These are phyloP conservation scores for Globisporangium alternatum DNA, from an alignment of 352 stramenopile species.

Conservation along the genomic window DNA sequence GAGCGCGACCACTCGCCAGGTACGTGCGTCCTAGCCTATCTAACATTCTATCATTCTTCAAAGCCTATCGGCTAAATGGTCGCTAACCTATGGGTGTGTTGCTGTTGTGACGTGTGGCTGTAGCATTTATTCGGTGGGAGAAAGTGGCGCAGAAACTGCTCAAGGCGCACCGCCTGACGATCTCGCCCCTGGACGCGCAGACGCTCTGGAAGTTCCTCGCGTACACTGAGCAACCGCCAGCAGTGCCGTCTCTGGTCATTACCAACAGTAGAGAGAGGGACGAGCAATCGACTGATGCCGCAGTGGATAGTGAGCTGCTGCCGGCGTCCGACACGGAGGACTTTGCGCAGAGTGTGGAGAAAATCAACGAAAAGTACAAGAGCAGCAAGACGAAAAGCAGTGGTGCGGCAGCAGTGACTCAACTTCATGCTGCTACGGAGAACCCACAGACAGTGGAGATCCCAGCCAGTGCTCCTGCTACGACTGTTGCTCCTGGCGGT, in stretches of 20 bases:
- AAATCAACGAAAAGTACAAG: slow-evolving; percentile 25
- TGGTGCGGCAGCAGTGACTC: neutral
- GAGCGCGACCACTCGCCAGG: slow-evolving; percentile 41
- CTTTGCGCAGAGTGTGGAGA: slow-evolving; percentile 26
- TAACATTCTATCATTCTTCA: neutral
- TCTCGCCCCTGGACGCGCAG: slow-evolving; percentile 45
- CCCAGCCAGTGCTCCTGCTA: neutral
- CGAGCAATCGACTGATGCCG: neutral
- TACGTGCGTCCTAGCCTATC: neutral
- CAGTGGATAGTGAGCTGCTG: slow-evolving; percentile 24
- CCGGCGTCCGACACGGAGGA: slow-evolving; percentile 54
- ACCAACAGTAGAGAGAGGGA: neutral
- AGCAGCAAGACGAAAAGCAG: neutral
- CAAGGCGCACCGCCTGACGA: slow-evolving; percentile 30
- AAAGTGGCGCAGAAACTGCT: slow-evolving; percentile 38
- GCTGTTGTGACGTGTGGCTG: neutral
- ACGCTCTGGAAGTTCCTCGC: slow-evolving; percentile 72
- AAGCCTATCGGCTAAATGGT: neutral
- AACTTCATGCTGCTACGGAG: neutral
- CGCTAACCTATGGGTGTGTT: slow-evolving; percentile 2
- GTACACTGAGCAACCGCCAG: slow-evolving; percentile 34
- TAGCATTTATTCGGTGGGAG: slow-evolving; percentile 43
- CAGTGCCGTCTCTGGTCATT: neutral
- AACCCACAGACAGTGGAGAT: slow-evolving; percentile 7
- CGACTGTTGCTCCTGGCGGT: no score